phyloP scores from a whole-genome alignment of 2,329 filamentous ascomycete species.

The Diaporthe longicolla region DNA sequence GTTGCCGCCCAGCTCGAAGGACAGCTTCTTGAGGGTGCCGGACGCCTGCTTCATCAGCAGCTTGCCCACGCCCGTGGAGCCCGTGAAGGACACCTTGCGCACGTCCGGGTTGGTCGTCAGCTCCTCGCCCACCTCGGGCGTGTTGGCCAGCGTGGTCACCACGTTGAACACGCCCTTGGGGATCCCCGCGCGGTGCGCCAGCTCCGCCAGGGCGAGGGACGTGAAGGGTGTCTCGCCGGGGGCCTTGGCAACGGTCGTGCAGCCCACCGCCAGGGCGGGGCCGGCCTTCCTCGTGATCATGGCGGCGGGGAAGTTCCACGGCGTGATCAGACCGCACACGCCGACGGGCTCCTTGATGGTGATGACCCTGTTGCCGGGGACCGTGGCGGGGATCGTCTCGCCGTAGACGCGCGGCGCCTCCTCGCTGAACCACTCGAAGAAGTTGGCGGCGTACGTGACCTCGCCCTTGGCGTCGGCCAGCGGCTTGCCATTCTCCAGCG shows the following conservation, averaged over 20 bases:
- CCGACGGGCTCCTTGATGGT: conserved; percentile 88
- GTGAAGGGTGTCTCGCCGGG: conserved; percentile 95
- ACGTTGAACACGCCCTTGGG: conserved; percentile 93
- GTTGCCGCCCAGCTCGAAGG: conserved; percentile 91
- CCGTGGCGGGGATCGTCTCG: conserved; percentile 78
- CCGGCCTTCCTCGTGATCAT: conserved; percentile 82
- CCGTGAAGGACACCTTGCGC: conserved; percentile 95
- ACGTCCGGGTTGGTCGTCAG: conserved; percentile 83
- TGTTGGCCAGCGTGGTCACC: conserved; percentile 85
- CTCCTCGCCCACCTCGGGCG: conserved; percentile 80
- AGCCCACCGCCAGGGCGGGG: conserved; percentile 90
- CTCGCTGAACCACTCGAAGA: conserved; percentile 86
- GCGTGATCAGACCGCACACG: conserved; percentile 86
- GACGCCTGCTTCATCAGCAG: conserved; percentile 91
- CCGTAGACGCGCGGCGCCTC: conserved; percentile 83
- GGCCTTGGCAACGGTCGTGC: conserved; percentile 92
- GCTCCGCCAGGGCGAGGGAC: conserved; percentile 86
- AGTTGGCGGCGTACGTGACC: conserved; percentile 79
- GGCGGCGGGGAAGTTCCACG: conserved; percentile 89
- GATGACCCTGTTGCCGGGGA: conserved; percentile 80
- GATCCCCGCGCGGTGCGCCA: conserved; percentile 88
- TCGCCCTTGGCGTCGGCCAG: conserved; percentile 81
- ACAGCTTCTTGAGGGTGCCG: conserved; percentile 82
- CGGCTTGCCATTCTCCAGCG: conserved; percentile 92
- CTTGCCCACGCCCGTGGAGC: conserved; percentile 78